These are phyloP conservation scores for Geosmithia flava DNA, from an alignment of 2,329 filamentous ascomycete genomes.

Conservation along the genomic window DNA sequence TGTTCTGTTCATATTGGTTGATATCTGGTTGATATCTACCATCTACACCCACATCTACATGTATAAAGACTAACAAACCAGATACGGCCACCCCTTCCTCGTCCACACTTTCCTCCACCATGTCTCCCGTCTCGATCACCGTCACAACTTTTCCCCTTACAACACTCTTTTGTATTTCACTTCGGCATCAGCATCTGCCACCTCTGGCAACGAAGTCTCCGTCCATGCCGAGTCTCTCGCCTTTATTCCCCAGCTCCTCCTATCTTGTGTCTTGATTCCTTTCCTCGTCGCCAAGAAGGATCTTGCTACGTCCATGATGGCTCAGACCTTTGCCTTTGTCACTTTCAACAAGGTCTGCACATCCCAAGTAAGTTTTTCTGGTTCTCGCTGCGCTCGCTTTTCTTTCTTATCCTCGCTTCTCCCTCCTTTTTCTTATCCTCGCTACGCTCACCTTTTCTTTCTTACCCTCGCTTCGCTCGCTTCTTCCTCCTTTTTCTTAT, in stretches of 20 bases:
- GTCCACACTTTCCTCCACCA: slow-evolving; percentile 91
- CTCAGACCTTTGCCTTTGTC: slow-evolving; percentile 94
- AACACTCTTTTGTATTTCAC: slow-evolving; percentile 82
- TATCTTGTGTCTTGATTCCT: slow-evolving; percentile 67
- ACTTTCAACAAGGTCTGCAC: slow-evolving; percentile 99
- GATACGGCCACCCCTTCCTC: slow-evolving; percentile 71
- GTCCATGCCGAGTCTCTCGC: slow-evolving; percentile 62
- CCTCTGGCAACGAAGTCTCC: slow-evolving; percentile 13
- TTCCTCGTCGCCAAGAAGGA: slow-evolving; percentile 68
- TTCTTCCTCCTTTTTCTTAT: not conserved
- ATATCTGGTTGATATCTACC: no score
- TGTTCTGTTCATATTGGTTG: not conserved
- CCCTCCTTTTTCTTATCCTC: not conserved
- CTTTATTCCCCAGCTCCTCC: slow-evolving; percentile 75
- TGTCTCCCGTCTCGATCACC: slow-evolving; percentile 83
- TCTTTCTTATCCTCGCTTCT: not conserved
- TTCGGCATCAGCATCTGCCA: slow-evolving; percentile 37
- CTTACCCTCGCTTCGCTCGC: not conserved
- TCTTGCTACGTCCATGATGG: slow-evolving; percentile 74
- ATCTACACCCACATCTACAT: not conserved
- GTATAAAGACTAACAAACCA: slow-evolving; percentile 16
- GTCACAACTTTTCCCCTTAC: slow-evolving; percentile 97
- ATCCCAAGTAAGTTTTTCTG: slow-evolving; percentile 55
- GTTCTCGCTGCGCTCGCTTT: not conserved
- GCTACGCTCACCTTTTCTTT: not conserved